Base-by-base conservation (phyloP, 257 asterid species). In the Lithospermum erythrorhizon region DNA sequence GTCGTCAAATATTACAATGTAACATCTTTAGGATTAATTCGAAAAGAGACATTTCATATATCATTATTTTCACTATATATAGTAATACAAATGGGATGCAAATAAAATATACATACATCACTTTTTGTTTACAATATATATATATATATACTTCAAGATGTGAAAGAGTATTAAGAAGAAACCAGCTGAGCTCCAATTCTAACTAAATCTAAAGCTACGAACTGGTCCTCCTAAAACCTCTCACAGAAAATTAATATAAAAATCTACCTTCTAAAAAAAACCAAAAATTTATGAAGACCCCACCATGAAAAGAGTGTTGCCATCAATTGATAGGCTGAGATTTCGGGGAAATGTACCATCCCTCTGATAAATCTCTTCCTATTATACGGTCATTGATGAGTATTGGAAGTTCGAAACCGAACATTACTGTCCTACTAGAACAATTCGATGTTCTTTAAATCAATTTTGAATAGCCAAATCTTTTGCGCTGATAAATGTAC, bases 301-400 rank as follows among this genome's bases (percentile, higher is more conserved):
- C 2, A 2, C 59, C 45, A 53, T 29, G 18, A 72, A 65, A 58
- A 61, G 59, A 67, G 67, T 62, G 20, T 65, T 59, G 57, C 64
- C 23, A 37, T 58, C 20, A 53, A 53, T 37, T 41, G 55, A 51
- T 51, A 67, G 49, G 67, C 58, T 67, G 79, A 79, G 78, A 80
- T 27, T 83, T 94, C 97, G 97, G 97, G 95, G 97, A 86, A 21
- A 87, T 72, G 70, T 76, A 66, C 85, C 73, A 79, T 79, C 97
- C 97, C 97, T 69, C 97, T 59, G 97, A 91, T 69, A 79, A 75
- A 74, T 86, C 82, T 76, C 79, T 78, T 47, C 81, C 4, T 55
- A 25, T 25, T 2, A 25, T 25, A 25, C 5, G 4, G 29, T 25
- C 47, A 3, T 47, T 76, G 41, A 47, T 41, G 4, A 9, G 21